phyloP scores from a whole-genome alignment of 208 protist species.

The Trypanosoma boissoni region DNA sequence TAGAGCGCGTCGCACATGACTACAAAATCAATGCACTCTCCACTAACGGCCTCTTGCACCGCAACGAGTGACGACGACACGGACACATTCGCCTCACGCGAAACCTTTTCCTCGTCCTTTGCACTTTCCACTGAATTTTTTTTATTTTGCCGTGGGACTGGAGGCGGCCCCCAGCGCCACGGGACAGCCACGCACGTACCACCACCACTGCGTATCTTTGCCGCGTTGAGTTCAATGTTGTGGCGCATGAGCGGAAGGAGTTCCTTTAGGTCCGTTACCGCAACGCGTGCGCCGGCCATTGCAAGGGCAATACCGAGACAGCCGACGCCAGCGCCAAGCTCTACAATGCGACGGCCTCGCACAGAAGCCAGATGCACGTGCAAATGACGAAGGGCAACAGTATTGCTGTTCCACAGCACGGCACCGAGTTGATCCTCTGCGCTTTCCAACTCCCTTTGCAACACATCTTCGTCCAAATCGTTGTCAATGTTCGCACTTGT shows the following conservation, averaged over 20 bases:
- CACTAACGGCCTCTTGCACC: slow-evolving; percentile 26
- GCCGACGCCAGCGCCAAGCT: slow-evolving; percentile 84
- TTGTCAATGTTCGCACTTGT: not conserved
- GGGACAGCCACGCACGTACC: slow-evolving; percentile 56
- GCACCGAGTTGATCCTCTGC: slow-evolving; percentile 85
- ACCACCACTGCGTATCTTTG: slow-evolving; percentile 32
- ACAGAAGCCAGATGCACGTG: slow-evolving; percentile 50
- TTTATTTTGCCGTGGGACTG: slow-evolving; percentile 13
- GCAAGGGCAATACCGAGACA: slow-evolving; percentile 88
- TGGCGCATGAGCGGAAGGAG: slow-evolving; percentile 79
- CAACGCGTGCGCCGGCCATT: slow-evolving; percentile 64
- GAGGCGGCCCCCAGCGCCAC: slow-evolving; percentile 78
- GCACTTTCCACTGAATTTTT: slow-evolving; percentile 19
- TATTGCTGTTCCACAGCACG: slow-evolving; percentile 91
- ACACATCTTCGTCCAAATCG: slow-evolving; percentile 10
- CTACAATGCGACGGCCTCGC: slow-evolving; percentile 33
- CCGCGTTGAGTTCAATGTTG: slow-evolving; percentile 64
- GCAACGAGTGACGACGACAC: slow-evolving; percentile 37
- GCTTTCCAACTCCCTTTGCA: slow-evolving; percentile 55
- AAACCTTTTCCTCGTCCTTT: not conserved
- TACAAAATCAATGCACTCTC: slow-evolving; percentile 43
- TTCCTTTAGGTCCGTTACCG: slow-evolving; percentile 82
- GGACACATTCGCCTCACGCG: not conserved
- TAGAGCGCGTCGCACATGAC: slow-evolving; percentile 88
- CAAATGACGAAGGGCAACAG: slow-evolving; percentile 57